A percentile compares a stretch with the other conserved stretches of the same genome.
These are phyloP conservation scores for Blechomonas ayalai DNA, from an alignment of 208 protist genomes.

Conservation along the genomic window DNA sequence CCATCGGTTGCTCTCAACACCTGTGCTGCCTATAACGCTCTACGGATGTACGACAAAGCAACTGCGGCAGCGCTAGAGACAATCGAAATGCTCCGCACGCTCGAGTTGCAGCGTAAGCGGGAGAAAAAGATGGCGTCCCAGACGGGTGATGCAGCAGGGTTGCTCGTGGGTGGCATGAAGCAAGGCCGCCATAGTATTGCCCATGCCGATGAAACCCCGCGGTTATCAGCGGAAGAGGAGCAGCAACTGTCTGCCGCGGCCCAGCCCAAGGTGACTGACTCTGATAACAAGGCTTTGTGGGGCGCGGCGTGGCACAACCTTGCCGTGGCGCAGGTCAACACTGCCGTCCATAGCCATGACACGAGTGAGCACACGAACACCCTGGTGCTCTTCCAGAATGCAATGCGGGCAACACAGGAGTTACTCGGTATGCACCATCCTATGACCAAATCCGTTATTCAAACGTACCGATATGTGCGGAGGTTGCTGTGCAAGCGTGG, in stretches of 20 bases:
- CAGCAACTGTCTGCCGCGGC: conserved; percentile 22
- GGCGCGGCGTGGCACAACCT: conserved; percentile 87
- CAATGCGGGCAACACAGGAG: conserved; percentile 77
- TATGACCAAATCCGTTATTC: conserved; percentile 62
- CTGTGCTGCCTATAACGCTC: conserved; percentile 79
- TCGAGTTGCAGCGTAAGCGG: conserved; percentile 45
- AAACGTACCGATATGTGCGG: conserved; percentile 67
- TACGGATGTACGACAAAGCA: conserved; percentile 80
- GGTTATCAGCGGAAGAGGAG: conserved; percentile 10
- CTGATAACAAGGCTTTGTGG: conserved; percentile 76
- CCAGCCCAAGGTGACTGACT: conserved; percentile 44
- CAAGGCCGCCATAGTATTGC: neutral
- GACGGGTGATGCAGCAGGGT: conserved; percentile 2
- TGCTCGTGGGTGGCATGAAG: conserved; percentile 2
- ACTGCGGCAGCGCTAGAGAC: conserved; percentile 76
- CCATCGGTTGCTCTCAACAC: conserved; percentile 79
- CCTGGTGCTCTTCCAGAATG: conserved; percentile 70
- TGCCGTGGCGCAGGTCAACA: conserved; percentile 82
- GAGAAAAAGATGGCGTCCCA: conserved; percentile 5
- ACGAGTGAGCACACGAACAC: conserved; percentile 63
- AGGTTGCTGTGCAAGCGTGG: conserved; percentile 38
- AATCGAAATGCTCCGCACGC: conserved; percentile 79
- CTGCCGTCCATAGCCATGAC: conserved; percentile 30
- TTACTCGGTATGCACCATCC: conserved; percentile 68
- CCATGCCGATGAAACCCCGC: neutral